These are phyloP conservation scores for Penicillium sp. DNA, from an alignment of 2,329 filamentous ascomycete genomes.

Conservation along the genomic window DNA sequence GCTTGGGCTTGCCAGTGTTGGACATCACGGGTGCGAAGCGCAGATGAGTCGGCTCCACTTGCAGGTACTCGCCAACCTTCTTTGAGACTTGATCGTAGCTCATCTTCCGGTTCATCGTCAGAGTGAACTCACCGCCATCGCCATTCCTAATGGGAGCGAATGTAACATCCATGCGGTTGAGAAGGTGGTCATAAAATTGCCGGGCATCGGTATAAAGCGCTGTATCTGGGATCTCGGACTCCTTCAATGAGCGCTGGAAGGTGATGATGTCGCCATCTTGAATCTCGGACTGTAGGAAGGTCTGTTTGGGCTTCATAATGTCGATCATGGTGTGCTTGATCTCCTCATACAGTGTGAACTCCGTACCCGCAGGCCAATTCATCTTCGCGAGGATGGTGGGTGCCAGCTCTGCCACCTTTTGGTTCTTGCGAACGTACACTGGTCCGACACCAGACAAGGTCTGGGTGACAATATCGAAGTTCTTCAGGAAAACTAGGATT, in stretches of 20 bases:
- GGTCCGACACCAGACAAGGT: conserved; percentile 77
- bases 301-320: conserved; percentile 85
- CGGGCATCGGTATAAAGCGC: conserved; percentile 69
- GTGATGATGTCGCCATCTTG: conserved; percentile 97
- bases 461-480: conserved; percentile 81
- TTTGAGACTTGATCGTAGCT: conserved; percentile 84
- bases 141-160: conserved; percentile 68
- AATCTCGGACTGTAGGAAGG: conserved; percentile 87
- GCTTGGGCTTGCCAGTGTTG: conserved; percentile 75
- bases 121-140: conserved; percentile 69
- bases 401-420: conserved; percentile 83
- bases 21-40: conserved; percentile 87
- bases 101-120: conserved; percentile 85
- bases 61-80: conserved; percentile 78
- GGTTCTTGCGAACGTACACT: conserved; percentile 83
- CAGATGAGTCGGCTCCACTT: conserved; percentile 80
- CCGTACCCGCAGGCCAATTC: conserved; percentile 79
- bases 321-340: conserved; percentile 99
- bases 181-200: conserved; percentile 90
- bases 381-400: conserved; percentile 79
- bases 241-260: conserved; percentile 72
- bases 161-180: conserved; percentile 78
- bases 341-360: conserved; percentile 84
- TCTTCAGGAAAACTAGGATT: conserved; percentile 89
- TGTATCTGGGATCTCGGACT: conserved; percentile 43